Evolutionary conservation across 1,139 yeast species (phyloP).

Genomic region (Taiozyma sp.): DNA sequence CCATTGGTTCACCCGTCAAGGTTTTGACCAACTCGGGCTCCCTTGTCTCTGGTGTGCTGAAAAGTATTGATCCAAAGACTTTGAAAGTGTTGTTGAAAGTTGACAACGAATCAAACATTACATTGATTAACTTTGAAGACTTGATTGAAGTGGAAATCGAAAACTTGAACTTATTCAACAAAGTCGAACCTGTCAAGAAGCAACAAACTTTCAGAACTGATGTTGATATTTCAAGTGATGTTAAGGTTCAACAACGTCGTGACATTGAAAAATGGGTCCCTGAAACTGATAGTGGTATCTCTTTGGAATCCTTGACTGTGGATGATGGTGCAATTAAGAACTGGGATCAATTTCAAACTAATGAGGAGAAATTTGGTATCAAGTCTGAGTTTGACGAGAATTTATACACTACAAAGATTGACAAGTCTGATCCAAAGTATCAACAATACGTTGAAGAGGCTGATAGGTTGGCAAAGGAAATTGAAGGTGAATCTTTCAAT

Average conservation of each 20-base stretch:
- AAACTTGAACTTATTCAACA: conserved; percentile 35
- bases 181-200: conserved; percentile 7
- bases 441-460: conserved; percentile 63
- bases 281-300: conserved; percentile 34
- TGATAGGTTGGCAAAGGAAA: conserved; percentile 74
- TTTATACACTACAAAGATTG: conserved; percentile 80
- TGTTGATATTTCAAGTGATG: conserved; percentile 61
- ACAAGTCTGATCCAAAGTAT: conserved; percentile 72
- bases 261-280: conserved; percentile 88
- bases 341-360: conserved; percentile 96
- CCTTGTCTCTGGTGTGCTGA: conserved; percentile 53
- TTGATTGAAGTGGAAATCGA: conserved; percentile 52
- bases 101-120: conserved; percentile 19
- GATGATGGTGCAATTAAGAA: conserved; percentile 34
- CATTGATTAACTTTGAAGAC: conserved; percentile 52
- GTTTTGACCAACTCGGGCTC: conserved; percentile 63
- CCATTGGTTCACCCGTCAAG: conserved; percentile 50
- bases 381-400: conserved; percentile 85
- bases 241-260: conserved; percentile 35
- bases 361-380: conserved; percentile 84
- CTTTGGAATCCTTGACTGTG: conserved; percentile 34
- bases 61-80: conserved; percentile 37
- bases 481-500: conserved; percentile 56
- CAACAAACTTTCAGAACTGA: conserved; percentile 64
- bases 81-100: conserved; percentile 24